These are phyloP conservation scores for Colletotrichum sp. DNA, from an alignment of 2,329 filamentous ascomycete genomes.

Conservation along the genomic window DNA sequence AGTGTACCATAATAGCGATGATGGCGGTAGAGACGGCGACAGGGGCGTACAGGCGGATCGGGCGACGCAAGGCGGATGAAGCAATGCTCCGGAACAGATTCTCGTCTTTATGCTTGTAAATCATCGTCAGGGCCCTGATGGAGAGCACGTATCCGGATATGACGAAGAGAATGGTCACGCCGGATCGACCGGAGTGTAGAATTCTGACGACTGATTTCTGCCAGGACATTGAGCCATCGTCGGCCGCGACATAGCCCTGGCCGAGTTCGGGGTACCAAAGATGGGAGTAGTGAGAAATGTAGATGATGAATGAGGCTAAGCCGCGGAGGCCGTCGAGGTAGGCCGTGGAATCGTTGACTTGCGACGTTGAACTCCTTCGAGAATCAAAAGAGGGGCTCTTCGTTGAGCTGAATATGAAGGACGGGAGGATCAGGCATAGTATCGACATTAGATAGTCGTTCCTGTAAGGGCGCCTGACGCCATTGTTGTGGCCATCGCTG, in stretches of 20 bases:
- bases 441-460: neutral
- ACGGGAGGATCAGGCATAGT: neutral
- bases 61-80: constrained; percentile 56
- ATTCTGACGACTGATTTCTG: constrained; percentile 59
- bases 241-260: constrained; percentile 44
- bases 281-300: constrained; percentile 54
- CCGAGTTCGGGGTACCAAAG: constrained; percentile 8
- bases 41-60: constrained; percentile 55
- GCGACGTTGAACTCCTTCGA: neutral
- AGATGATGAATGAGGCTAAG: constrained; percentile 59
- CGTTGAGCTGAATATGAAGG: neutral
- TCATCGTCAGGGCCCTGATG: constrained; percentile 52
- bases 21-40: constrained; percentile 54
- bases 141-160: constrained; percentile 67
- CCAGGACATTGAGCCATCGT: constrained; percentile 43
- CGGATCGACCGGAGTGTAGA: constrained; percentile 58
- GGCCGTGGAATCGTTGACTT: constrained; percentile 48
- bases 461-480: neutral
- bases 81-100: constrained; percentile 48
- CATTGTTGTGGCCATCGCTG: neutral
- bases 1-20: constrained; percentile 34
- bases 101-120: constrained; percentile 36
- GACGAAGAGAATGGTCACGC: constrained; percentile 66
- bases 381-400: neutral
- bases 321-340: constrained; percentile 65